These are phyloP conservation scores for Coffea humblotiana DNA, from an alignment of 305 asterid species.

Conservation along the genomic window DNA sequence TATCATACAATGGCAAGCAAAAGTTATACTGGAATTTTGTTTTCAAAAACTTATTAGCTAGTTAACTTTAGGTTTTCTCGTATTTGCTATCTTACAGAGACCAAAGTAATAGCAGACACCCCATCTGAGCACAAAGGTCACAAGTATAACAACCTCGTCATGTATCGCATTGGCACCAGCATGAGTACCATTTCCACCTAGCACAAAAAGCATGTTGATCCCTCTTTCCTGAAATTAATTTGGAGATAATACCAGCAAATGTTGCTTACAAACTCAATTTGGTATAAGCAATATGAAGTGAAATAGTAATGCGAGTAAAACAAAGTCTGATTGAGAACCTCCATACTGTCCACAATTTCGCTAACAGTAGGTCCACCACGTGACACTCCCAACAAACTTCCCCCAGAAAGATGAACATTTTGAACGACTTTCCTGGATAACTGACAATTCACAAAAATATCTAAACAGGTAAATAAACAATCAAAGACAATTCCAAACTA, in stretches of 20 bases:
- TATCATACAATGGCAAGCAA: background rate
- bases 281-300: background rate
- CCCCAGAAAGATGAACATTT: slow-evolving; percentile 95
- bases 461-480: background rate
- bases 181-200: slow-evolving; percentile 99
- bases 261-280: background rate
- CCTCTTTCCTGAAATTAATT: slow-evolving; percentile 71
- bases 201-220: slow-evolving; percentile 90
- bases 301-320: background rate
- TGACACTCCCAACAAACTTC: slow-evolving; percentile 95
- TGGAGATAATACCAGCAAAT: slow-evolving; percentile 20
- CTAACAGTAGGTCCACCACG: slow-evolving; percentile 90
- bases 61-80: background rate
- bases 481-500: background rate
- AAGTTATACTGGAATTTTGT: background rate
- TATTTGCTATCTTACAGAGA: background rate
- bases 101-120: background rate
- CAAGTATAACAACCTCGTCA: slow-evolving; percentile 61
- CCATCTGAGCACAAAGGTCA: slow-evolving; percentile 14
- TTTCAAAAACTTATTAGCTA: background rate
- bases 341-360: slow-evolving; percentile 85
- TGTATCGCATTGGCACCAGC: slow-evolving; percentile 98
- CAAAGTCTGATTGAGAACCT: slow-evolving; percentile 44
- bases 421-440: slow-evolving; percentile 89
- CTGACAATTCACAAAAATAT: slow-evolving; percentile 39